phyloP scores from a whole-genome alignment of 805 yeast species.

The Sporopachydermia quercuum region DNA sequence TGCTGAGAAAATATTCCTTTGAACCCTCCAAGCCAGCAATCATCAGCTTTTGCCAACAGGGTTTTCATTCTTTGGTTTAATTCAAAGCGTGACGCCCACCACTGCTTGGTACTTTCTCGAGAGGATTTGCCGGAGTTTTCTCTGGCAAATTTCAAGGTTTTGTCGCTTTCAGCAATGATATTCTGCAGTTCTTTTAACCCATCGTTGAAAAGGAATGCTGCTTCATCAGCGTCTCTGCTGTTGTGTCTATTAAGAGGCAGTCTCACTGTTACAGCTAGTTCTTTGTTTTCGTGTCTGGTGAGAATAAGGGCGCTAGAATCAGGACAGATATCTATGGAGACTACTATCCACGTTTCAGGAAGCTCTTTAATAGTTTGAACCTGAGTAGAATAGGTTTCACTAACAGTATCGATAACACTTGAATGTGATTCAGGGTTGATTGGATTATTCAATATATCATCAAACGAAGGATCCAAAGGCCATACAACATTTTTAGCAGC shows the following conservation, averaged over 20 bases:
- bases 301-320: constrained; percentile 43
- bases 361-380: constrained; percentile 11
- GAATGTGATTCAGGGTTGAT: constrained; percentile 2
- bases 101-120: constrained; percentile 42
- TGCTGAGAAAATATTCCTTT: constrained; percentile 38
- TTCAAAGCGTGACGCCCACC: constrained; percentile 65
- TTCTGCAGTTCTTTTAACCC: constrained; percentile 30
- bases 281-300: constrained; percentile 24
- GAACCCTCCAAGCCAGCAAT: constrained; percentile 68
- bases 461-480: neutral
- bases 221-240: constrained; percentile 29
- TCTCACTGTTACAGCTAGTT: constrained; percentile 32
- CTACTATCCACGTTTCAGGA: constrained; percentile 40
- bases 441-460: constrained; percentile 3
- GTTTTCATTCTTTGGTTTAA: constrained; percentile 42
- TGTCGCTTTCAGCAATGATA: constrained; percentile 48
- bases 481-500: neutral
- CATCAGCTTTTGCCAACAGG: constrained; percentile 44
- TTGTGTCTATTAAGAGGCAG: constrained; percentile 43
- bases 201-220: constrained; percentile 26
- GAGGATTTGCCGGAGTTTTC: constrained; percentile 38
- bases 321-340: constrained; percentile 47
- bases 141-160: constrained; percentile 32
- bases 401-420: constrained; percentile 2
- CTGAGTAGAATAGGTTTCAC: constrained; percentile 3